These are phyloP conservation scores for Camelina sativa DNA, from an alignment of 345 rosid genomes.

Conservation along the genomic window DNA sequence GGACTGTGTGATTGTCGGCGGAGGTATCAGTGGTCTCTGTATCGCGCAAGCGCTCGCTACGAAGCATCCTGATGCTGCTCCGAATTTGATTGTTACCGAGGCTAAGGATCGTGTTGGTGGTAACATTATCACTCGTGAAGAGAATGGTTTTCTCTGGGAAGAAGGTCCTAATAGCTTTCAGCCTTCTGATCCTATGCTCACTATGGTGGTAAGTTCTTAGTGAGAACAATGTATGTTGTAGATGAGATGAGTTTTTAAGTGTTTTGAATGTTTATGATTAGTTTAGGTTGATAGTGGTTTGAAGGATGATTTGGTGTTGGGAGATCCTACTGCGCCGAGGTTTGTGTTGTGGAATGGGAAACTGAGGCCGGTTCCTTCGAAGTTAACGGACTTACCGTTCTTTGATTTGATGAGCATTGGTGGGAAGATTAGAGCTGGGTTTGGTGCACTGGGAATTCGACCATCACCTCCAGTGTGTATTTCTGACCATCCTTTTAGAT, in stretches of 20 bases:
- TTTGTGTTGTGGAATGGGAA: conserved; percentile 89
- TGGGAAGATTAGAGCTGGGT: conserved; percentile 87
- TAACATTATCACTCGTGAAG: conserved; percentile 79
- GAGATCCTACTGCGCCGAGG: conserved; percentile 90
- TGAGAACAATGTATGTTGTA: conserved; percentile 12
- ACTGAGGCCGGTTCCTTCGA: conserved; percentile 87
- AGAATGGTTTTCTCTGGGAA: conserved; percentile 91
- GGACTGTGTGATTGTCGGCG: conserved; percentile 88
- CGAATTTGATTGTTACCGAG: conserved; percentile 83
- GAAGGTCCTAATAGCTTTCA: conserved; percentile 97
- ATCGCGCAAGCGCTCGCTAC: conserved; percentile 91
- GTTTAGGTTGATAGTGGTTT: conserved; percentile 85
- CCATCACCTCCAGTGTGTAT: conserved; percentile 90
- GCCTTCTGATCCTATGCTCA: conserved; percentile 94
- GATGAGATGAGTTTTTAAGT: neutral
- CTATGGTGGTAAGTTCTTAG: conserved; percentile 68
- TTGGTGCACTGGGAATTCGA: conserved; percentile 86
- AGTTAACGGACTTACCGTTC: conserved; percentile 70
- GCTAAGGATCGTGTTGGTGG: conserved; percentile 89
- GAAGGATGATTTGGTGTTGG: conserved; percentile 87
- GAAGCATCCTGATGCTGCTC: conserved; percentile 62
- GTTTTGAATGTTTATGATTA: conserved; percentile 2
- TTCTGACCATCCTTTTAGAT: conserved; percentile 27
- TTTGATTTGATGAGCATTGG: conserved; percentile 89
- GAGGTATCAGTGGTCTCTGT: conserved; percentile 93